Base-by-base conservation (phyloP, 345 rosid species). In the Corymbia maculata region DNA sequence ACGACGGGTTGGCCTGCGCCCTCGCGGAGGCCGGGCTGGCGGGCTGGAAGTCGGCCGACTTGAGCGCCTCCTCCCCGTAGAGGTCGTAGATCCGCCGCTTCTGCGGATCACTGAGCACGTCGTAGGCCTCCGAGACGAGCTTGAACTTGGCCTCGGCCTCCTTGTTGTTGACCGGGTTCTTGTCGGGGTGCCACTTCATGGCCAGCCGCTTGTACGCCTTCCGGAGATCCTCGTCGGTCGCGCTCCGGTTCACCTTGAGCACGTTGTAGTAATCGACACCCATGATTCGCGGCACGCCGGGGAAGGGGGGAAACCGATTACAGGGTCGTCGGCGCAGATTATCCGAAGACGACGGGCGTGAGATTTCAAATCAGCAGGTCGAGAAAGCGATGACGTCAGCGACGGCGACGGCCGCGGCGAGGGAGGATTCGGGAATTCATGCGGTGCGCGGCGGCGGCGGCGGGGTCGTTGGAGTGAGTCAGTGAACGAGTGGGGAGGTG, bases 171-270 rank as follows among this genome's bases (percentile, higher is more conserved):
- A 88, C 79, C 6, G 94, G 98, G 88, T 97, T 97, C 93, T 97
- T 97, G 92, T 97, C 99, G 4, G 99, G 99, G 85, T 97, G 99
- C 97, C 98, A 97, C 91, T 88, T 96, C 98, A 95, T 97, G 13
- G 98, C 99, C 49, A 96, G 89, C 87, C 95, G 91, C 82, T 92
- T 92, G 95, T 94, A 97, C 3, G 99, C 94, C 91, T 90, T 94
- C 86, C 93, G 94, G 32, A 97, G 93, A 89, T 97, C 99, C 8
- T 97, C 98, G 17, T 96, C 99, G 49, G 91, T 93, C 5, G 97
- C 97, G 89, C 70, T 90, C 85, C 93, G 94, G 88, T 90, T 89
- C 90, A 97, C 96, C 85, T 93, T 93, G 53, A 97, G 95, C n/a
- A 97, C 87, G 82, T 95, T 96, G 92, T 96, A 97, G 96, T 96